Percentiles rank a stretch among this genome's conserved stretches.
These are phyloP conservation scores for Triangularia verruculosa DNA, from an alignment of 2,329 filamentous ascomycete genomes.

Conservation along the genomic window DNA sequence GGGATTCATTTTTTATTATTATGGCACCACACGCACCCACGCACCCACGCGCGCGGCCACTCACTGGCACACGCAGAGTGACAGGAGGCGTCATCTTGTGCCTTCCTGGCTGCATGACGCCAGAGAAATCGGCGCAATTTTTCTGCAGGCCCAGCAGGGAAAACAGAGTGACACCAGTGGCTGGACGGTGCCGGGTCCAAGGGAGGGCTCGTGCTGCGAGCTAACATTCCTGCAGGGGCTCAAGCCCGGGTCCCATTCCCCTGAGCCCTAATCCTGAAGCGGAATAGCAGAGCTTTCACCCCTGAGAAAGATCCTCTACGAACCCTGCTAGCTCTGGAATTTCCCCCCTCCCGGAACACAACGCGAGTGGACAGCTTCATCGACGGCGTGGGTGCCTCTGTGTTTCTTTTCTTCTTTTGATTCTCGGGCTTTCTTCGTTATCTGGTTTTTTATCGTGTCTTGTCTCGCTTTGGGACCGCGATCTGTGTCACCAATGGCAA, in stretches of 20 bases:
- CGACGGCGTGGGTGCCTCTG: background rate
- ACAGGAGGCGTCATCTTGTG: constrained; percentile 5
- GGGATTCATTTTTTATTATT: background rate
- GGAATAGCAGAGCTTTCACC: constrained; percentile 2
- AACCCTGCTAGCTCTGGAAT: background rate
- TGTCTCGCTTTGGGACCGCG: background rate
- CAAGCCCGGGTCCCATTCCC: constrained; percentile 9
- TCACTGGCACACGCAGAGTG: background rate
- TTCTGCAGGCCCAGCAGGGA: constrained; percentile 7
- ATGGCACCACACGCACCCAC: background rate
- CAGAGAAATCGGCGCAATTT: constrained; percentile 11
- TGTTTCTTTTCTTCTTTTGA: background rate
- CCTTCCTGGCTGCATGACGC: constrained; percentile 19
- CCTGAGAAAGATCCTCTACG: background rate
- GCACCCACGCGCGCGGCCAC: background rate
- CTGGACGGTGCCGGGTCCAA: constrained; percentile 8
- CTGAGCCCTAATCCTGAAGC: constrained; percentile 10
- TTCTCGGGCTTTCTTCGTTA: background rate
- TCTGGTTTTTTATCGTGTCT: background rate
- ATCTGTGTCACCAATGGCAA: background rate
- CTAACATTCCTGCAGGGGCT: constrained; percentile 16
- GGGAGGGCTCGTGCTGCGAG: constrained; percentile 17
- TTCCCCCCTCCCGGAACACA: background rate
- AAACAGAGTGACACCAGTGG: constrained; percentile 6
- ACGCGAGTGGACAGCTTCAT: background rate